Conservation (phyloP, 2,329 filamentous ascomycete species). For the Penicillium griseofulvum region DNA sequence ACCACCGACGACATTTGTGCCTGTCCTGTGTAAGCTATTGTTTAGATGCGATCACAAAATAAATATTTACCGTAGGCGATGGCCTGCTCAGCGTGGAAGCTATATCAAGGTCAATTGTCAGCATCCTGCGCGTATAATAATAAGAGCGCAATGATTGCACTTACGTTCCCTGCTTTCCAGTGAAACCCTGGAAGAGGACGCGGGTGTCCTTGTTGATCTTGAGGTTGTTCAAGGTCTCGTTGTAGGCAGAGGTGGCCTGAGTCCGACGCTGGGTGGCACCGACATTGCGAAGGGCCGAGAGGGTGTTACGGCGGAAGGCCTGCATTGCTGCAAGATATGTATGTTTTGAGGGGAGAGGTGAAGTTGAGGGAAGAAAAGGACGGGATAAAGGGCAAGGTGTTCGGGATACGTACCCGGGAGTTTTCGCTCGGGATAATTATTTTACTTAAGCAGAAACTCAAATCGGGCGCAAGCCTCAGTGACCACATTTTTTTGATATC, state of each 20-base stretch:
- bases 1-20: slow-evolving; percentile 95
- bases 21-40: slow-evolving; percentile 47
- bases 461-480: slow-evolving; percentile 28
- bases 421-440: slow-evolving; percentile 37
- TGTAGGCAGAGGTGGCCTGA: slow-evolving; percentile 66
- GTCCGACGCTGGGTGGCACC: slow-evolving; percentile 64
- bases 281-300: slow-evolving; percentile 66
- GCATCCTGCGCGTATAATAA: slow-evolving; percentile 32
- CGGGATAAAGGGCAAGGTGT: slow-evolving; percentile 22
- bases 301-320: slow-evolving; percentile 72
- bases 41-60: slow-evolving; percentile 17
- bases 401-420: slow-evolving; percentile 31
- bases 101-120: slow-evolving; percentile 40
- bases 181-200: slow-evolving; percentile 96
- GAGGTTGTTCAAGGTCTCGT: slow-evolving; percentile 76
- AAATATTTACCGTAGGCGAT: slow-evolving; percentile 84
- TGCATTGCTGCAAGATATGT: slow-evolving; percentile 61
- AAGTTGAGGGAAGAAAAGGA: slow-evolving; percentile 17
- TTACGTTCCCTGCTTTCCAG: slow-evolving; percentile 92
- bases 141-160: slow-evolving; percentile 37
- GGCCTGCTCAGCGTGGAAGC: slow-evolving; percentile 95
- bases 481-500: slow-evolving; percentile 27
- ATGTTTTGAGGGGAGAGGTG: slow-evolving; percentile 15
- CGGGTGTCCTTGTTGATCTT: slow-evolving; percentile 91
- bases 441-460: slow-evolving; percentile 38